Evolutionary conservation across 2,329 filamentous ascomycete genomes (phyloP).

Genomic region (Colletotrichum somersetense): DNA sequence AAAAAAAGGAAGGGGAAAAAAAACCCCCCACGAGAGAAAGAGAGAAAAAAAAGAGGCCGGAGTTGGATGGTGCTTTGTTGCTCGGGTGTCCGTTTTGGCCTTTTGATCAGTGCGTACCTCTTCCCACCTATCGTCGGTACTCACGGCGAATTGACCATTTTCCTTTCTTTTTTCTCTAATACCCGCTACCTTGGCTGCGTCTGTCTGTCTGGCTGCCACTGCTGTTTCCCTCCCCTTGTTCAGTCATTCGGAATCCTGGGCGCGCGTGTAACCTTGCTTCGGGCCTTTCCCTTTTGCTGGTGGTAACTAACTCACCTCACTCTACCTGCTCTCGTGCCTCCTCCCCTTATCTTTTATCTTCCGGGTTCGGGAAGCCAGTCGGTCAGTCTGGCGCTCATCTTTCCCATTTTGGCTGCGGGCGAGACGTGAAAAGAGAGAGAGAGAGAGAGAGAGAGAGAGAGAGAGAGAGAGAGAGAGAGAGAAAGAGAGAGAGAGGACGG

Average conservation of each 20-base stretch:
- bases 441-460: neutral
- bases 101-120: constrained; percentile 18
- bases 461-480: neutral
- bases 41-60: neutral
- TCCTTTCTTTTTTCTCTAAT: neutral
- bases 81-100: constrained; percentile 3
- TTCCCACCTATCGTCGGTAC: too few species aligned
- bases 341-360: constrained; percentile 6
- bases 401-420: neutral
- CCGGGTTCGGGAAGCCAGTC: neutral
- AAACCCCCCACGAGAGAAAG: neutral
- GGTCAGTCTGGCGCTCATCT: neutral
- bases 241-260: neutral
- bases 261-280: neutral
- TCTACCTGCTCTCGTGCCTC: neutral
- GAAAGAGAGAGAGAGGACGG: neutral
- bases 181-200: neutral
- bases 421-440: neutral
- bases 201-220: too few species aligned
- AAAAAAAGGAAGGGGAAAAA: too few species aligned
- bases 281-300: too few species aligned
- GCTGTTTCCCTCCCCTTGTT: neutral
- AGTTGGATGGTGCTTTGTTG: constrained; percentile 21
- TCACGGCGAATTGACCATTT: too few species aligned
- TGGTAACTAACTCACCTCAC: neutral